Evolutionary conservation across 2,329 filamentous ascomycete species (phyloP).

Genomic region (Lecanoromycetidae sp.): DNA sequence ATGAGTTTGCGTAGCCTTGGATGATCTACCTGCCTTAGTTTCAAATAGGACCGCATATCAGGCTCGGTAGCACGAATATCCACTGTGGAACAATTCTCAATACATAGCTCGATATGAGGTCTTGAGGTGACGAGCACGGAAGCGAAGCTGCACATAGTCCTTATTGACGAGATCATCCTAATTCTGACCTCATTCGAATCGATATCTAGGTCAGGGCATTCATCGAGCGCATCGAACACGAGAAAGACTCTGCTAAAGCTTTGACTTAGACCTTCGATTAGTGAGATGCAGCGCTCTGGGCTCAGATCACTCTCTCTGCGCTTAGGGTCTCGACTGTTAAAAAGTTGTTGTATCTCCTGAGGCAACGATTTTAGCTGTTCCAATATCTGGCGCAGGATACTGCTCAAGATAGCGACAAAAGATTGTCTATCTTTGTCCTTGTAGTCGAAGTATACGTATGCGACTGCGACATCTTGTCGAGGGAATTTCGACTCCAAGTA

Average conservation of each 20-base stretch:
- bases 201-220: not conserved
- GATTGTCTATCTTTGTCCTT: not conserved
- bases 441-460: conserved; percentile 3
- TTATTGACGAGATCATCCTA: not conserved
- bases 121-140: not conserved
- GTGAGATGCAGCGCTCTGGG: not conserved
- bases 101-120: not conserved
- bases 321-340: not conserved
- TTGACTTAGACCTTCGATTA: not conserved
- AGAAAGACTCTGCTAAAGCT: not conserved
- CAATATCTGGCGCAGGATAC: not conserved
- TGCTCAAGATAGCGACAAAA: not conserved
- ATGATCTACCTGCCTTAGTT: not conserved
- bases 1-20: not conserved
- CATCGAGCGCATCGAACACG: conserved; percentile 2
- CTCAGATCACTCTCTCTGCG: not conserved
- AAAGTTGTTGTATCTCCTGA: not conserved
- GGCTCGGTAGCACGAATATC: not conserved
- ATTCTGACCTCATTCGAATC: not conserved
- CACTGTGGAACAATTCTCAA: not conserved
- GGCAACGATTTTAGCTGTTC: not conserved
- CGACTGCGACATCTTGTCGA: not conserved
- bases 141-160: not conserved
- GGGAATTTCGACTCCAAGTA: not conserved
- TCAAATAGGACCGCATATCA: not conserved